These are phyloP conservation scores for Penicillium sp. DNA, from an alignment of 2,329 filamentous ascomycete genomes.

Conservation along the genomic window DNA sequence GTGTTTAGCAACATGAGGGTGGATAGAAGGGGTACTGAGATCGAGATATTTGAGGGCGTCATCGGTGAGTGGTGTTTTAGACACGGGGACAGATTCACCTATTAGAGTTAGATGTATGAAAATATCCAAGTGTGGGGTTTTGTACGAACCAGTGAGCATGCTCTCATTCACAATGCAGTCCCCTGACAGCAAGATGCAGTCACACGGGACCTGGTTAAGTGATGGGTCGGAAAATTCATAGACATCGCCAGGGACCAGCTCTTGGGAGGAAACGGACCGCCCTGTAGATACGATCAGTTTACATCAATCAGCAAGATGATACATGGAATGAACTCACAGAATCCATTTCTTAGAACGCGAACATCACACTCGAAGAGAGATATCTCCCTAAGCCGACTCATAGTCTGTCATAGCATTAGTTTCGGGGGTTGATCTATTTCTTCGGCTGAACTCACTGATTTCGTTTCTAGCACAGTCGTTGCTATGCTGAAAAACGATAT, in stretches of 20 bases:
- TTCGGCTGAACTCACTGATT: constrained; percentile 57
- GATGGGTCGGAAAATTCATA: constrained; percentile 96
- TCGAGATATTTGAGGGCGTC: constrained; percentile 74
- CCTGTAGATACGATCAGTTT: constrained; percentile 46
- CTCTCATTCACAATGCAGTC: constrained; percentile 99
- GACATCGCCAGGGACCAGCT: constrained; percentile 91
- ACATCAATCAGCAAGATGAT: neutral
- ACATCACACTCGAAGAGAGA: constrained; percentile 95
- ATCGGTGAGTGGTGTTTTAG: constrained; percentile 80
- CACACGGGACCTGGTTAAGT: constrained; percentile 82
- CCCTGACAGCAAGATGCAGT: constrained; percentile 84
- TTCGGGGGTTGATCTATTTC: constrained; percentile 12
- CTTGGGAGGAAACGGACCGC: constrained; percentile 80
- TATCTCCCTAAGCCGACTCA: constrained; percentile 85
- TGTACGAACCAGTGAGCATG: constrained; percentile 73
- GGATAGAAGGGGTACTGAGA: constrained; percentile 75
- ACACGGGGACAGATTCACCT: constrained; percentile 95
- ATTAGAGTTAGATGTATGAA: constrained; percentile 18
- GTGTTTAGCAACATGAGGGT: constrained; percentile 78
- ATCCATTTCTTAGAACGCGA: constrained; percentile 86
- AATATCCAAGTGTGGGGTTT: neutral
- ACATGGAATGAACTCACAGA: constrained; percentile 60
- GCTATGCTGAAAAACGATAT: constrained; percentile 92
- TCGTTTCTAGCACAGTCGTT: constrained; percentile 85
- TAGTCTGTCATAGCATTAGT: constrained; percentile 57